Base-by-base conservation (phyloP, 1,284 basidiomycete genomes). In the Microbotryomycetes sp. region DNA sequence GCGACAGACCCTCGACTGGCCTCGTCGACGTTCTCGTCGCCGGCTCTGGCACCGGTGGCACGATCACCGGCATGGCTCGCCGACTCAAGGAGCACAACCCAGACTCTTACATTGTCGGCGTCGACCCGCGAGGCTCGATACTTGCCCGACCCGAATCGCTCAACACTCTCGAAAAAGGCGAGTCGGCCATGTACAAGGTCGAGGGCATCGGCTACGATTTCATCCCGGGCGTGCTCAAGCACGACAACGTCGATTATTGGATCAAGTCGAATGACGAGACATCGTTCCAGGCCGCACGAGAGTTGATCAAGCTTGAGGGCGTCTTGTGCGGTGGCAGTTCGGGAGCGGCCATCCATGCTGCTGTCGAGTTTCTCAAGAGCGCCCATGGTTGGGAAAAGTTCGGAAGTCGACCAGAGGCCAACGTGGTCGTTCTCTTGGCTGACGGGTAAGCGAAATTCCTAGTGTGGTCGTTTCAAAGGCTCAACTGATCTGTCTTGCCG, bases 141-240 rank as follows among this genome's bases (percentile, higher is more conserved):
- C 83, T 97, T 45, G 89, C 91, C 0, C 70, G 80, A 41, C 89
- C 91, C 0, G 82, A 84, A 52, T 66, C 74, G 45, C 77, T 87
- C 49, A 89, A 88, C 71, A 77, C 76, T 45, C 67, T 75, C 1
- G 70, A 71, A 16, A 79, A 79, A 0, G 83, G 82, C 24, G 76
- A 80, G 45, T 84, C 85, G 2, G 75, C 78, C 6, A 75, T 79
- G 52, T 98, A 97, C 74, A 76, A 86, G 65, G 84, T 97, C 16
- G 93, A 97, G 75, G 93, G 93, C 11, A 97, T 97, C 61, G 93
- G 93, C 18, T 91, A 92, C 71, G 91, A 96, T 74, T 96, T 96
- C 74, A 76, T 91, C 57, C 91, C 92, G 0, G 82, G 87, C 41
- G 91, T 92, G 2, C 80, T 91, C 26, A 66, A 71, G 24, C 73